Percentiles rank a stretch among this genome's conserved stretches.
Evolutionary conservation across 2,329 filamentous ascomycete genomes (phyloP).

Genomic region (Fusarium domesticum): DNA sequence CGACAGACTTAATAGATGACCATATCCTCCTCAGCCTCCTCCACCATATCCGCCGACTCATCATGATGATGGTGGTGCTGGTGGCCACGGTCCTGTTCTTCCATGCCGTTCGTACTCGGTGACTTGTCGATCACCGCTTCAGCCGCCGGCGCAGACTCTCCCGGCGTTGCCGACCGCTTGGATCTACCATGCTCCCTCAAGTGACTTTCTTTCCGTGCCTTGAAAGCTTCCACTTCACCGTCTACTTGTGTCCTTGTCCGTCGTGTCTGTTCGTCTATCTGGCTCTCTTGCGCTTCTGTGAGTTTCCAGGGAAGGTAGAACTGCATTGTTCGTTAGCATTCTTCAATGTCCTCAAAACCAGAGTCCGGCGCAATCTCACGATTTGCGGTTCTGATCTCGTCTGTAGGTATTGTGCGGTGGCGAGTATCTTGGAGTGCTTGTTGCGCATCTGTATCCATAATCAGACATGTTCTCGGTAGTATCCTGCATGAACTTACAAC

Average conservation of each 20-base stretch:
- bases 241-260: conserved; percentile 62
- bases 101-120: conserved; percentile 5
- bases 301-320: conserved; percentile 85
- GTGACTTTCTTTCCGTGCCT: conserved; percentile 44
- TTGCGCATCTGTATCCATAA: conserved; percentile 63
- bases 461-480: neutral
- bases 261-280: conserved; percentile 67
- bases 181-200: conserved; percentile 24
- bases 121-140: conserved; percentile 11
- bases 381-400: conserved; percentile 71
- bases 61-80: conserved; percentile 55
- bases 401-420: conserved; percentile 68
- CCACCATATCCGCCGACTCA: conserved; percentile 71
- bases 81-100: conserved; percentile 10
- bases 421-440: conserved; percentile 68
- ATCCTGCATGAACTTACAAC: conserved; percentile 54
- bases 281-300: conserved; percentile 63
- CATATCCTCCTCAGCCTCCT: conserved; percentile 84
- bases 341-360: too few relatives aligned
- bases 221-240: conserved; percentile 63
- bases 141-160: conserved; percentile 8
- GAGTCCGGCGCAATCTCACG: conserved; percentile 50
- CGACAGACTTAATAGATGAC: conserved; percentile 72
- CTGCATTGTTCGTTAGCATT: conserved; percentile 50
- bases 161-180: conserved; percentile 3